Base-by-base conservation (phyloP, 1,284 basidiomycete species). In the Ustilago trichophora region DNA sequence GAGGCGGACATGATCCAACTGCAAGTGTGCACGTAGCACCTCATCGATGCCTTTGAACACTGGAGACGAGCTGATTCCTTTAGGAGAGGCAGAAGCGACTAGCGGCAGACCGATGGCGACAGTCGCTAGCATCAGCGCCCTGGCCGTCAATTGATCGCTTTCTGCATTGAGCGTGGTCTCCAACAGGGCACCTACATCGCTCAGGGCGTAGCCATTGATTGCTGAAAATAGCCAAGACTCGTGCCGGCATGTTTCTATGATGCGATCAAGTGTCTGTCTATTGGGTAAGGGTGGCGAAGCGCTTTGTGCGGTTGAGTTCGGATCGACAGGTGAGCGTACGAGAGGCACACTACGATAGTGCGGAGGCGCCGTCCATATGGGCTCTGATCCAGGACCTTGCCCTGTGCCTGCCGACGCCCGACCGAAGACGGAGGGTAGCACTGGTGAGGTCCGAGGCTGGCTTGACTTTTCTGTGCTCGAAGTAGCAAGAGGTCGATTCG, bases 51-150 rank as follows among this genome's bases (percentile, higher is more conserved):
- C 25, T 21, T 40, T 16, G 22, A 41, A 32, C 4, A 31, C 22
- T 4, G 47, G n/a, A n/a, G 59, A 49, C 4, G 35, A 45, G 16
- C 27, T 26, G 38, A 46, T 41, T 8, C 42, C 51, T 7, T 21
- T 41, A 3, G 58, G 19, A 18, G 15, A 33, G 2, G 33, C 21
- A 13, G 45, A 27, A 1, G 41, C 34, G 3, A 58, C 32, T 10
- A 54, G 26, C 12, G 55, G 62, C 26, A 65, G 37, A 4, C 51
- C 51, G 6, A 43, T 44, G n/a, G 55, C 54, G 6, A 65, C 41
- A 2, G 47, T 45, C 21, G 46, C 36, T 27, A 54, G 16, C 35
- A 65, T 18, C 15, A 58, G 34, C 0, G 62, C 50, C 9, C 38
- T 37, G 6, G 50, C 62, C 19, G 34, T 38, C 19, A 50, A 10